Conservation (phyloP, 257 asterid genomes). For the Cruciata laevipes region DNA sequence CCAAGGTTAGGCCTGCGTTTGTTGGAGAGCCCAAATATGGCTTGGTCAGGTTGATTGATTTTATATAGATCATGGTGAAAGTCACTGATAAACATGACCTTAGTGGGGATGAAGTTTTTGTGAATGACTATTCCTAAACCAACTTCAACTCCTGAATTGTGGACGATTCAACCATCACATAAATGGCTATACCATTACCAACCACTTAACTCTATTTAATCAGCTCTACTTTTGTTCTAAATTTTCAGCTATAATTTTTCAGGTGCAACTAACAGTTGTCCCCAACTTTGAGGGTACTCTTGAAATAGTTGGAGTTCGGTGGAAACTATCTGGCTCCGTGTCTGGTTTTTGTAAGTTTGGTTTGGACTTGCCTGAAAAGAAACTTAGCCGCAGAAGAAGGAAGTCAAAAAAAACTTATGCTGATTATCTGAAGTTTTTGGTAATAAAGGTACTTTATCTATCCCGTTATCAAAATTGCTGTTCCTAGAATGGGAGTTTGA, state of each 20-base stretch:
- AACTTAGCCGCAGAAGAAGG: constrained; percentile 47
- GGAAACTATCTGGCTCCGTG: constrained; percentile 91
- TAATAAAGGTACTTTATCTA: constrained; percentile 56
- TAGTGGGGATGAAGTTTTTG: no score
- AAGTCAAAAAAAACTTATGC: constrained; percentile 39
- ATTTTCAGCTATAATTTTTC: constrained; percentile 23
- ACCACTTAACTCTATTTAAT: no score
- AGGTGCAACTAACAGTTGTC: constrained; percentile 79
- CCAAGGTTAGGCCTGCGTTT: no score
- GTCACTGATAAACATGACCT: no score
- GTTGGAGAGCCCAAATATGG: no score
- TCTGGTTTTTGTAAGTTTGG: constrained; percentile 68
- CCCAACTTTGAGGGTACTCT: constrained; percentile 82
- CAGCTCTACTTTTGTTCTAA: not conserved
- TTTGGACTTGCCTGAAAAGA: constrained; percentile 49
- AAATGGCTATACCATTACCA: not conserved
- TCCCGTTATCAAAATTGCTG: not conserved
- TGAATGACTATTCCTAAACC: no score
- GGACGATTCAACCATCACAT: not conserved
- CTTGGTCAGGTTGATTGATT: no score
- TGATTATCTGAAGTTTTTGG: constrained; percentile 68
- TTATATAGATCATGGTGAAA: no score
- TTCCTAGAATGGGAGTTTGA: constrained; percentile 6
- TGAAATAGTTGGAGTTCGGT: constrained; percentile 80
- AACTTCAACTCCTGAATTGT: not conserved